Percentiles rank a stretch among this genome's conserved stretches.
Conservation (phyloP, 306 rosid species). For the Crataegus laevigata region DNA sequence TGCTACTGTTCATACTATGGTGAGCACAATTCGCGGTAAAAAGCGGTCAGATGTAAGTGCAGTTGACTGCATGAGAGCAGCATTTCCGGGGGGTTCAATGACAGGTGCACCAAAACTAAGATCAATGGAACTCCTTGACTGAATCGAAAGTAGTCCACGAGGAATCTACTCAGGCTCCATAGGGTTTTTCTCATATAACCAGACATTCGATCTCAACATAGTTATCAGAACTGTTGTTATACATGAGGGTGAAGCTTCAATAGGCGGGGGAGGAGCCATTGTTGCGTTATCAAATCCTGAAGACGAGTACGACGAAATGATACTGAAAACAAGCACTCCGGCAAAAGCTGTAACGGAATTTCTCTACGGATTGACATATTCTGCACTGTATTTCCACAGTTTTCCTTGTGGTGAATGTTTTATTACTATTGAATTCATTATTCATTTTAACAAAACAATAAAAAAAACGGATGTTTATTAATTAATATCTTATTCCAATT, state of each 20-base stretch:
- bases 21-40: conserved; percentile 82
- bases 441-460: conserved; percentile 2
- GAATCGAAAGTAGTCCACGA: conserved; percentile 68
- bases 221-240: conserved; percentile 84
- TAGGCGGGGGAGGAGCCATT: conserved; percentile 99
- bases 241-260: conserved; percentile 81
- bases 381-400: not conserved
- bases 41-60: conserved; percentile 50
- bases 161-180: conserved; percentile 94
- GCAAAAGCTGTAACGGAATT: conserved; percentile 58
- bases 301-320: conserved; percentile 90
- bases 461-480: not conserved
- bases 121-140: conserved; percentile 89
- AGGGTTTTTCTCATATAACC: conserved; percentile 85
- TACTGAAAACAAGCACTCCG: conserved; percentile 79
- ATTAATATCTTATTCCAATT: no score
- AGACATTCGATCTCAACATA: conserved; percentile 89
- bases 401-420: not conserved
- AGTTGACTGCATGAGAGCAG: conserved; percentile 79
- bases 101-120: conserved; percentile 97
- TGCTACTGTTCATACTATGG: conserved; percentile 96
- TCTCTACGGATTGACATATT: conserved; percentile 24
- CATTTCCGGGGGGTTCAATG: conserved; percentile 98
- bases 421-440: not conserved
- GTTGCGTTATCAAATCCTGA: conserved; percentile 79